Evolutionary conservation across 495 filamentous ascomycete species (phyloP).

Genomic region (Glonium stellatum): DNA sequence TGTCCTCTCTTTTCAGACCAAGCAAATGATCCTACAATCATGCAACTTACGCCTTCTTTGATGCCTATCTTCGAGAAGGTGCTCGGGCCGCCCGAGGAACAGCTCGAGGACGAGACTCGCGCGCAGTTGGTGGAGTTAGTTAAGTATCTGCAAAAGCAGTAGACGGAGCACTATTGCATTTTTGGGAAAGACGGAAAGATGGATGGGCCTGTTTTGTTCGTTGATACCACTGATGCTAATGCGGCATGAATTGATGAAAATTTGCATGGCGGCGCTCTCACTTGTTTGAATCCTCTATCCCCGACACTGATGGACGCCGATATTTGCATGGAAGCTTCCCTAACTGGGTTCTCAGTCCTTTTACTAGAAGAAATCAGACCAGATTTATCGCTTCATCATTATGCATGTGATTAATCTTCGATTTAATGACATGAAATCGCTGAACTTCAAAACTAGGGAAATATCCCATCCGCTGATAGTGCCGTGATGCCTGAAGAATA

Average conservation of each 20-base stretch:
- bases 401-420: too few relatives aligned
- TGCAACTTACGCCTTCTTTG: conserved; percentile 67
- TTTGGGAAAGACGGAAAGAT: background rate
- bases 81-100: conserved; percentile 68
- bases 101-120: conserved; percentile 76
- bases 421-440: too few relatives aligned
- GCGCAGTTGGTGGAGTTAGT: conserved; percentile 62
- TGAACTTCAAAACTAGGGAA: too few relatives aligned
- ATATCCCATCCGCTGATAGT: too few relatives aligned
- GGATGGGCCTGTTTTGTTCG: background rate
- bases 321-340: too few relatives aligned
- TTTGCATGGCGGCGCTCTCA: too few relatives aligned
- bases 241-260: background rate
- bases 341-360: too few relatives aligned
- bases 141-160: conserved; percentile 52
- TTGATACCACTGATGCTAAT: conserved; percentile 3
- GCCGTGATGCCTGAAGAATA: too few relatives aligned
- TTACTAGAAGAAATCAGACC: too few relatives aligned
- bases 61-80: conserved; percentile 77
- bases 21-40: conserved; percentile 61
- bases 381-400: too few relatives aligned
- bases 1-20: conserved; percentile 50
- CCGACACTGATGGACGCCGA: too few relatives aligned
- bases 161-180: background rate
- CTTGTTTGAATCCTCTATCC: too few relatives aligned